Base-by-base conservation (phyloP, 768 basidiomycete genomes). In the Mycena metata region DNA sequence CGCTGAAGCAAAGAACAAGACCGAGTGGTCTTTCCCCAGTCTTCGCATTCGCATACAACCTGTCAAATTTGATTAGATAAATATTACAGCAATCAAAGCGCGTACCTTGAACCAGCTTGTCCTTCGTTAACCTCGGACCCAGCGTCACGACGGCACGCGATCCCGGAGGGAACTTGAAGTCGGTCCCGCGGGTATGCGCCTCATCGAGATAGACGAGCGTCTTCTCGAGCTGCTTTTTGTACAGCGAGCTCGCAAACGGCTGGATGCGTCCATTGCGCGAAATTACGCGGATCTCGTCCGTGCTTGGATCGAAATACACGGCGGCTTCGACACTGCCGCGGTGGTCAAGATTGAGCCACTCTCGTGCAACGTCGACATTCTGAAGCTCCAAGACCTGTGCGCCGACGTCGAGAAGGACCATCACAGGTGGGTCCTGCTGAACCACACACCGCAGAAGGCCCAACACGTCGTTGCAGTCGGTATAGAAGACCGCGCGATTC, bases 11-110 rank as follows among this genome's bases (percentile, higher is more conserved):
- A 68, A 68, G 15, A 68, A 68, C 41, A 62, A 16, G 2, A 68
- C 47, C 2, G 85, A 83, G 60, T 87, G 86, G 0, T 82, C 83
- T 12, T 76, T 72, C 15, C 86, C 86, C 1, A 87, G 78, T 70
- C 81, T 79, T 3, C 86, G 79, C 86, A 87, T 85, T 15, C 86
- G 78, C 86, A 87, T 87, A 60, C 86, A 87, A 4, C 85, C 86
- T 86, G 56, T 36, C n/a, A 45, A 35, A 9, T 67, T 50, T 23
- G 30, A 62, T 39, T 41, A 47, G 21, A 17, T 5, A 30, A n/a
- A n/a, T n/a, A n/a, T n/a, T n/a, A n/a, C n/a, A n/a, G n/a, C n/a
- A n/a, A n/a, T n/a, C n/a, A n/a, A n/a, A n/a, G n/a, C n/a, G n/a
- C n/a, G n/a, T n/a, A 82, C 87, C 88, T 80, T 88, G 88, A 3